phyloP scores from a whole-genome alignment of 169 alveolate genomes.

The Plasmodium inui region DNA sequence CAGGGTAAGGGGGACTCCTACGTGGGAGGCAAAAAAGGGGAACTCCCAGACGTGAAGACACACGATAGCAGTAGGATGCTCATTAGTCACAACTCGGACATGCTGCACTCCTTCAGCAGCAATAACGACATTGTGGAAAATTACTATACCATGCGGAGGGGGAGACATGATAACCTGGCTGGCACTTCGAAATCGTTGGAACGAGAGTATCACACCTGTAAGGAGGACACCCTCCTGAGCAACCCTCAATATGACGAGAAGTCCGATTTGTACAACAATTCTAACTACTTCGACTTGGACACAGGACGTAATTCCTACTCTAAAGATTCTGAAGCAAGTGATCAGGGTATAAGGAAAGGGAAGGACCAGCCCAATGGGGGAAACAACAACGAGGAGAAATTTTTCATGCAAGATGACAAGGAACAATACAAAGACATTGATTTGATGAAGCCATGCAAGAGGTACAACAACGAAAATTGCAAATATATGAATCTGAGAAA shows the following conservation, averaged over 20 bases:
- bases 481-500: conserved; percentile 51
- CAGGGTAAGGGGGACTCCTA: not conserved
- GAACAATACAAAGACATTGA: not conserved
- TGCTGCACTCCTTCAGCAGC: conserved; percentile 1
- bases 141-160: not conserved
- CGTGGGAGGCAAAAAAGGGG: not conserved
- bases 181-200: conserved; percentile 2
- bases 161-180: not conserved
- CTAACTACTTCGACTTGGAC: not conserved
- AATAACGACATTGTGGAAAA: conserved; percentile 7
- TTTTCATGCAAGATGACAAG: not conserved
- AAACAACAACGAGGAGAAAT: not conserved
- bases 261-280: not conserved
- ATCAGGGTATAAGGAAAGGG: not conserved
- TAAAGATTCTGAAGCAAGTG: not conserved
- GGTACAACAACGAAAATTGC: conserved; percentile 2
- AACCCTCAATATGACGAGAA: not conserved
- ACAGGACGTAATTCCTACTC: not conserved
- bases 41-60: not conserved
- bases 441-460: not conserved
- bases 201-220: conserved; percentile 8
- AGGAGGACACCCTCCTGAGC: conserved; percentile 7
- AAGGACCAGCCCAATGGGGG: not conserved
- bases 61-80: not conserved
- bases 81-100: conserved; percentile 18